Evolutionary conservation across 176 grass and related monocot genomes (phyloP).

Genomic region (Carex cristatella): DNA sequence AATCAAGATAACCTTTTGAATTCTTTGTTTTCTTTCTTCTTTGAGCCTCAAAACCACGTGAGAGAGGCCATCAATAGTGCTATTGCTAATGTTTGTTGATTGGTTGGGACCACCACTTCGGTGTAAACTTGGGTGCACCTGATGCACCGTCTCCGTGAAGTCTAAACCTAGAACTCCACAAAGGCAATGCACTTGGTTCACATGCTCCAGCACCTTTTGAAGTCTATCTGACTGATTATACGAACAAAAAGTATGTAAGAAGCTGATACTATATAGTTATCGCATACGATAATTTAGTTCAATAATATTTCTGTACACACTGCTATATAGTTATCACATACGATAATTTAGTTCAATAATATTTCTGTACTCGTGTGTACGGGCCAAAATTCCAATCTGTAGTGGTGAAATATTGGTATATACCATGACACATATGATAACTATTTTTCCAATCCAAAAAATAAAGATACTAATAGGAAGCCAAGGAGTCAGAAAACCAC

Average conservation of each 20-base stretch:
- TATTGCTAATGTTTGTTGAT: conserved; percentile 74
- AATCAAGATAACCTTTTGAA: conserved; percentile 56
- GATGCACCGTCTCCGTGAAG: conserved; percentile 63
- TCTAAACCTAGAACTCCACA: conserved; percentile 77
- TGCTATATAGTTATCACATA: not conserved
- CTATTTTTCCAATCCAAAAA: not conserved
- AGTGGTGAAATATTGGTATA: not conserved
- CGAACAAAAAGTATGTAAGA: not conserved
- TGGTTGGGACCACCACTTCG: conserved; percentile 47
- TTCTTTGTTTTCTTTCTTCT: conserved; percentile 55
- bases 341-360: not conserved
- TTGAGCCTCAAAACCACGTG: conserved; percentile 60
- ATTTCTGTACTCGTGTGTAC: not conserved
- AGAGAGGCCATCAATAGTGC: conserved; percentile 68
- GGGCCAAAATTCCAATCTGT: not conserved
- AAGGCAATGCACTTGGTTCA: conserved; percentile 87
- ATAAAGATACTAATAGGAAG: not conserved
- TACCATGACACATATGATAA: not conserved
- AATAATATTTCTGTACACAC: not conserved
- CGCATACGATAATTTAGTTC: not conserved
- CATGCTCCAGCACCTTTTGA: conserved; percentile 73
- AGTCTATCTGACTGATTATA: conserved; percentile 78
- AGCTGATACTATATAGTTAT: not conserved
- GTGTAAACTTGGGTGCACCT: conserved; percentile 91
- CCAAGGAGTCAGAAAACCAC: not conserved